Evolutionary conservation across 768 basidiomycete genomes (phyloP).

Genomic region (Lactarius indigo): DNA sequence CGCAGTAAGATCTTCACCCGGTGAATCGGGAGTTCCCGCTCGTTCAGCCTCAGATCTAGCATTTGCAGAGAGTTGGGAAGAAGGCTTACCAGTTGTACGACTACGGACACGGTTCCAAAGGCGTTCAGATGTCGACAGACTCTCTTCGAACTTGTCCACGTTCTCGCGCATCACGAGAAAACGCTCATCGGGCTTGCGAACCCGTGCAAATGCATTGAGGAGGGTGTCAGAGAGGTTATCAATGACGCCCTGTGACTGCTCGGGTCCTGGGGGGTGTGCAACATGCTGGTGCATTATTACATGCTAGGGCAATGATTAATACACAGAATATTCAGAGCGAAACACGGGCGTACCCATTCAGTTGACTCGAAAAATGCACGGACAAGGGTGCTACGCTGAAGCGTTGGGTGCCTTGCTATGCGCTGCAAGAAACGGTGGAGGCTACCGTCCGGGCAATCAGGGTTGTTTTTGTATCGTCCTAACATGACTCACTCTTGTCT

Average conservation of each 20-base stretch:
- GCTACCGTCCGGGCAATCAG: conserved; percentile 40
- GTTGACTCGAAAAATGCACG: conserved; percentile 93
- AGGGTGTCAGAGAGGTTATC: conserved; percentile 96
- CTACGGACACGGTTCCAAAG: conserved; percentile 74
- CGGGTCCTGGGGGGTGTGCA: conserved; percentile 87
- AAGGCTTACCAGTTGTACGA: conserved; percentile 79
- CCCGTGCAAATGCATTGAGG: conserved; percentile 91
- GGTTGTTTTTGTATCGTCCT: conserved; percentile 8
- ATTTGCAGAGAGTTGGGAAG: conserved; percentile 30
- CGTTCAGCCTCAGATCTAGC: conserved; percentile 75
- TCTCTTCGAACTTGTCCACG: conserved; percentile 96
- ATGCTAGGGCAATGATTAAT: conserved; percentile 48
- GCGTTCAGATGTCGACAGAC: conserved; percentile 76
- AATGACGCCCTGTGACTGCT: conserved; percentile 73
- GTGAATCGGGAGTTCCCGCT: conserved; percentile 70
- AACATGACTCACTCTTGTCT: conserved; percentile 66
- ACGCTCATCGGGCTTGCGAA: conserved; percentile 95
- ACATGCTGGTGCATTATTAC: conserved; percentile 97
- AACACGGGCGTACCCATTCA: conserved; percentile 79
- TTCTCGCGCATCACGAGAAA: conserved; percentile 89
- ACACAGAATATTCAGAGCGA: conserved; percentile 18
- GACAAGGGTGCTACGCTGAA: conserved; percentile 88
- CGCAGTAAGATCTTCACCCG: conserved; percentile 87
- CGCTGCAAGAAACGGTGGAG: conserved; percentile 91
- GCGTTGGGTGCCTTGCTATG: conserved; percentile 87